phyloP scores from a whole-genome alignment of 441 rosid species.

The Corymbia calophylla region DNA sequence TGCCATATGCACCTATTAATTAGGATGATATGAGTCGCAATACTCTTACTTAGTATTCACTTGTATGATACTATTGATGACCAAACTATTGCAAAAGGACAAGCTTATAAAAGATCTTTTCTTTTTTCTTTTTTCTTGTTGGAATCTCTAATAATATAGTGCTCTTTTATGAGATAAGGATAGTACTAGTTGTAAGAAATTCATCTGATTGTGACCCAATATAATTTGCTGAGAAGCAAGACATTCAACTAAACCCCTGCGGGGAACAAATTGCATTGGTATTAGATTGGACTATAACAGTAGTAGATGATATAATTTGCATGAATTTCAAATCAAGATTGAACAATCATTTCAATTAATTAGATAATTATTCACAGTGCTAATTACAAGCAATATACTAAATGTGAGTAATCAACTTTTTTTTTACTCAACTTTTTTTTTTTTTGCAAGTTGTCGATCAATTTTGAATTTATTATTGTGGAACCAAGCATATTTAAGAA shows the following conservation, averaged over 20 bases:
- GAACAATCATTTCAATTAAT: fast-evolving
- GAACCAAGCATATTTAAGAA: not conserved
- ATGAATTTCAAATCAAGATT: not conserved
- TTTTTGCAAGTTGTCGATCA: not conserved
- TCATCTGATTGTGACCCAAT: too few relatives aligned
- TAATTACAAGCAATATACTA: not conserved
- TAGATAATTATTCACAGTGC: not conserved
- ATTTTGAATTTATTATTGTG: not conserved
- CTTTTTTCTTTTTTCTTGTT: not conserved
- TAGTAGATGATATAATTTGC: not conserved
- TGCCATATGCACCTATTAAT: fast-evolving
- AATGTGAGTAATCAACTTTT: not conserved
- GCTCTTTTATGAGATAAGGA: not conserved
- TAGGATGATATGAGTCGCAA: not conserved
- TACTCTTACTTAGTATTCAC: not conserved
- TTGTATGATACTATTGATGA: not conserved
- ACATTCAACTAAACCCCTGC: not conserved
- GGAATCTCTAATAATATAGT: not conserved
- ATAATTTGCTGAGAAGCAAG: not conserved
- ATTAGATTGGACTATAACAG: not conserved
- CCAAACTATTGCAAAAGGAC: not conserved
- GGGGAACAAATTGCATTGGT: too few relatives aligned
- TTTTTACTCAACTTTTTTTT: too few relatives aligned
- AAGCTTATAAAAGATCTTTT: not conserved
- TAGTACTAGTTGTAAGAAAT: not conserved